These are phyloP conservation scores for Wallacemonas sp. DNA, from an alignment of 208 protist genomes.

Conservation along the genomic window DNA sequence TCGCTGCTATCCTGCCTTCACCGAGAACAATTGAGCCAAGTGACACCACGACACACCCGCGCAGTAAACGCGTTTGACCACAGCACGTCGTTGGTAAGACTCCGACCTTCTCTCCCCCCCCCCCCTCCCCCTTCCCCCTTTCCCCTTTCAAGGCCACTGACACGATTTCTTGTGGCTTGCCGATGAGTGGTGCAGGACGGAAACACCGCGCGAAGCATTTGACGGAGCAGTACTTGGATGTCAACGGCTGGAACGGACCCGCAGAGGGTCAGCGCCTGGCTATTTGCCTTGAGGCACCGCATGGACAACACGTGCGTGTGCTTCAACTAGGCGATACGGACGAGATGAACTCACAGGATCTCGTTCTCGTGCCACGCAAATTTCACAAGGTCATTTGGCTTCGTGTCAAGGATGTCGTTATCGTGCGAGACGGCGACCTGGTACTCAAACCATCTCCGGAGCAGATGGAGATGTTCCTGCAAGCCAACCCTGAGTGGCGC, in stretches of 20 bases:
- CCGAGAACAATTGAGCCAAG: no score
- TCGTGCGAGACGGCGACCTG: slow-evolving; percentile 58
- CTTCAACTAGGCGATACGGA: slow-evolving; percentile 27
- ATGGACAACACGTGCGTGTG: slow-evolving; percentile 73
- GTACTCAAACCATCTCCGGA: slow-evolving; percentile 79
- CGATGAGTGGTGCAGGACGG: slow-evolving; percentile 78
- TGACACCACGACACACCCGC: no score
- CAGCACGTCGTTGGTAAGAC: no score
- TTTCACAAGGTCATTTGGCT: slow-evolving; percentile 92
- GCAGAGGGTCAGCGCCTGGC: slow-evolving; percentile 53
- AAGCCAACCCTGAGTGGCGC: slow-evolving; percentile 41
- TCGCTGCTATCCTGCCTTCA: no score
- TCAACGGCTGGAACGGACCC: slow-evolving; percentile 49
- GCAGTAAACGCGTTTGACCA: no score
- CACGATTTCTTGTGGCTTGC: no score
- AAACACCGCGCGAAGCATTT: slow-evolving; percentile 88
- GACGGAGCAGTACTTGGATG: slow-evolving; percentile 71
- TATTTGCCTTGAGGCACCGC: slow-evolving; percentile 67
- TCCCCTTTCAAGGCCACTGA: neutral
- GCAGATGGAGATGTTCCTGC: slow-evolving; percentile 67
- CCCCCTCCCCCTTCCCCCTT: neutral
- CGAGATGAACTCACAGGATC: slow-evolving; percentile 25
- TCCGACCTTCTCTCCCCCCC: neutral
- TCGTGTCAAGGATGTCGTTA: slow-evolving; percentile 69
- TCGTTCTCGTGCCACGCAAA: slow-evolving; percentile 77